Conservation (phyloP, 1,284 basidiomycete species). For the Peniophora sp. region DNA sequence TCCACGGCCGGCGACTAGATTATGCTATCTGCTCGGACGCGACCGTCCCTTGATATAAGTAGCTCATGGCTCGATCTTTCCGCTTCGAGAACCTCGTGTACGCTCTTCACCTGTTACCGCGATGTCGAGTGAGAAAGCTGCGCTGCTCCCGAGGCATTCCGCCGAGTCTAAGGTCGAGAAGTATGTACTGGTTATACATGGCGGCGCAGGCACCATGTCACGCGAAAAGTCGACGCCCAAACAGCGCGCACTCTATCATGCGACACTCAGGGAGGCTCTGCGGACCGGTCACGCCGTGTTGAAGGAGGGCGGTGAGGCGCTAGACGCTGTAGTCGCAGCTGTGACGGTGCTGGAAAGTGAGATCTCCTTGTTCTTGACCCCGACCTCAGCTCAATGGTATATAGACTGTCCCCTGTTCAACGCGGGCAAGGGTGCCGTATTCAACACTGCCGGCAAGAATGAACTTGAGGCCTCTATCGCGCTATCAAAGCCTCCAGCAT, state of each 20-base stretch:
- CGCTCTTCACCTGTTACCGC: background rate
- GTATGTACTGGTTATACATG: slow-evolving; percentile 65
- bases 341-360: slow-evolving; percentile 67
- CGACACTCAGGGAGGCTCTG: slow-evolving; percentile 47
- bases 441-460: slow-evolving; percentile 74
- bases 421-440: slow-evolving; percentile 71
- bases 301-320: slow-evolving; percentile 60
- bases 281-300: slow-evolving; percentile 58
- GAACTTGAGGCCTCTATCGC: slow-evolving; percentile 77
- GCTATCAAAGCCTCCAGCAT: slow-evolving; percentile 64
- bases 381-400: background rate
- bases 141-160: background rate
- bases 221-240: slow-evolving; percentile 55
- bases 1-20: no score
- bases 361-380: background rate
- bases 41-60: no score
- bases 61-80: no score
- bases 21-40: no score
- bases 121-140: background rate
- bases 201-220: slow-evolving; percentile 68
- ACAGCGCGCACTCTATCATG: slow-evolving; percentile 50
- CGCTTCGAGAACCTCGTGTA: background rate
- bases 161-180: no score
- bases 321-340: slow-evolving; percentile 76
- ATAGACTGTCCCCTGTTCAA: slow-evolving; percentile 75